Conservation (phyloP, 2,329 filamentous ascomycete species). For the Fusarium nematophilum region DNA sequence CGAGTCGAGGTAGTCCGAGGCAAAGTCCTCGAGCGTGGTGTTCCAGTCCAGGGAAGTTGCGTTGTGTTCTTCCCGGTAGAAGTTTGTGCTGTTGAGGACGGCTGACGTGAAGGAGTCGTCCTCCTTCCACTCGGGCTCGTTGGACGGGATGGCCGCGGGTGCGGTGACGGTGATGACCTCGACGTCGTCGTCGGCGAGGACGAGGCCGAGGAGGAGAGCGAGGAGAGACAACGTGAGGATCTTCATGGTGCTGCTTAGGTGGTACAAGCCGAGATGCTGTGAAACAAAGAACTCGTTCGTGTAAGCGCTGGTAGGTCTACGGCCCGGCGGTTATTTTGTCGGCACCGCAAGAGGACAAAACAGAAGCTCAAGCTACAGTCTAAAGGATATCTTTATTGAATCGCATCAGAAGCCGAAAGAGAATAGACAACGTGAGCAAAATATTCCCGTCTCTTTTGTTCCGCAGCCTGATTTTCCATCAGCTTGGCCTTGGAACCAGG, state of each 20-base stretch:
- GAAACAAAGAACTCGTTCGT: conserved; percentile 15
- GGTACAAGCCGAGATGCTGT: conserved; percentile 6
- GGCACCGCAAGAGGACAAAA: conserved; percentile 4
- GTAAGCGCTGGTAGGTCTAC: conserved; percentile 12
- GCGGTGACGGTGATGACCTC: conserved; percentile 53
- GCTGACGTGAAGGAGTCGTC: conserved; percentile 58
- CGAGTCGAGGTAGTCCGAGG: conserved; percentile 59
- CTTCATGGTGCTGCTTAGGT: conserved; percentile 26
- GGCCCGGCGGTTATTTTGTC: neutral
- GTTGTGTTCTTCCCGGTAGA: conserved; percentile 72
- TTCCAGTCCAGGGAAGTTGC: conserved; percentile 73
- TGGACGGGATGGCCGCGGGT: conserved; percentile 48
- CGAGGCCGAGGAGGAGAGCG: conserved; percentile 18
- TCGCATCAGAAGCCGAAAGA: neutral
- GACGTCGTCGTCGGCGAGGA: conserved; percentile 33
- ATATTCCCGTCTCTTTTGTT: conserved; percentile 17
- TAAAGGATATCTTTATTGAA: neutral
- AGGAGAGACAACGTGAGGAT: conserved; percentile 14
- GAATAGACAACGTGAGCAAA: conserved; percentile 1
- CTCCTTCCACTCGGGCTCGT: conserved; percentile 48
- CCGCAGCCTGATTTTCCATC: conserved; percentile 26
- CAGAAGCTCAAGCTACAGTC: conserved; percentile 3
- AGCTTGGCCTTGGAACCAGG: conserved; percentile 36
- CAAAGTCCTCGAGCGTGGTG: conserved; percentile 67
- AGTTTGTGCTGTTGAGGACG: conserved; percentile 75